phyloP scores from a whole-genome alignment of 2,329 filamentous ascomycete species.

The Botryosphaeria dothidea region DNA sequence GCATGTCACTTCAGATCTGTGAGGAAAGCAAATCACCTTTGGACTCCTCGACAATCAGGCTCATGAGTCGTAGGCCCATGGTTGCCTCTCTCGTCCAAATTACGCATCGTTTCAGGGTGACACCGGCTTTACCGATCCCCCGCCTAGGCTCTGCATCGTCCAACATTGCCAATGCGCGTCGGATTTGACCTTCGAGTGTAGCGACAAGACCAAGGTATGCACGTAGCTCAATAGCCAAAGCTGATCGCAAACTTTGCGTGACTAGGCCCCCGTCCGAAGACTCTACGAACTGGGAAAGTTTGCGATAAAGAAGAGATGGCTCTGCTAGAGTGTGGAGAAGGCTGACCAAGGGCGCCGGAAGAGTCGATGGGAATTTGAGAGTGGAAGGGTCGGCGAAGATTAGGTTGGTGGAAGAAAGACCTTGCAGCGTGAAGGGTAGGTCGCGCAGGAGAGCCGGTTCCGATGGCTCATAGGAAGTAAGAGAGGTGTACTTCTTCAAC shows the following conservation, averaged over 20 bases:
- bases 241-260: slow-evolving; percentile 86
- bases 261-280: slow-evolving; percentile 81
- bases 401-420: slow-evolving; percentile 82
- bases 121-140: slow-evolving; percentile 80
- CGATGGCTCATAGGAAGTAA: slow-evolving; percentile 33
- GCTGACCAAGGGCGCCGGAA: slow-evolving; percentile 83
- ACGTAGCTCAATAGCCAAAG: slow-evolving; percentile 79
- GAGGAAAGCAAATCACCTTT: slow-evolving; percentile 58
- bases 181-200: slow-evolving; percentile 88
- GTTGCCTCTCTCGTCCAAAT: slow-evolving; percentile 98
- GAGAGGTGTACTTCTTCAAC: slow-evolving; percentile 11
- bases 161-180: slow-evolving; percentile 74
- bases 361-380: slow-evolving; percentile 73
- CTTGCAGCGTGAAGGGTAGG: slow-evolving; percentile 89
- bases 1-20: background rate
- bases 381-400: slow-evolving; percentile 70
- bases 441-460: slow-evolving; percentile 60
- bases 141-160: slow-evolving; percentile 66
- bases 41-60: slow-evolving; percentile 88
- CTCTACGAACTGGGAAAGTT: slow-evolving; percentile 78
- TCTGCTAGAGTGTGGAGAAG: slow-evolving; percentile 88
- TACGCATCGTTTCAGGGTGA: slow-evolving; percentile 92
- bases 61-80: slow-evolving; percentile 91
- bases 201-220: slow-evolving; percentile 90
- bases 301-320: slow-evolving; percentile 86